phyloP scores from a whole-genome alignment of 1,284 basidiomycete species.

The Leccinum holopus region DNA sequence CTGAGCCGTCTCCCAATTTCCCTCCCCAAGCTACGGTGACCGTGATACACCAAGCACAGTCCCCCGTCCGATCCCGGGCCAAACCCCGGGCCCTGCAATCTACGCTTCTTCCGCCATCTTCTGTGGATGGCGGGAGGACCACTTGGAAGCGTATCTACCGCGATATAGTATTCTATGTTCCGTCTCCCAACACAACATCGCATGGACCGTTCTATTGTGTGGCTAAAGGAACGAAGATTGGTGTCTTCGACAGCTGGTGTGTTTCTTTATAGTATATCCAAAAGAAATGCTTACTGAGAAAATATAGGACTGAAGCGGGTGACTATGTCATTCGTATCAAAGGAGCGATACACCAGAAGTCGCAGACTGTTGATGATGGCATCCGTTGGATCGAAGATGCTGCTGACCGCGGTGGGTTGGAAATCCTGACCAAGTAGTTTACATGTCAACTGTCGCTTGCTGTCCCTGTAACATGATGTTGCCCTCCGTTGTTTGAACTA shows the following conservation, averaged over 20 bases:
- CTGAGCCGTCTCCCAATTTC: too few relatives aligned
- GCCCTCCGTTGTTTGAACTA: too few relatives aligned
- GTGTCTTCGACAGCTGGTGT: background rate
- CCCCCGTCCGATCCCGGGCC: too few relatives aligned
- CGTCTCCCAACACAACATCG: background rate
- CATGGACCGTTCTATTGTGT: background rate
- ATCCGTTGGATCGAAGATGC: background rate
- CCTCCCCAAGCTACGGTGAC: too few relatives aligned
- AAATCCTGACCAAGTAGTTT: background rate
- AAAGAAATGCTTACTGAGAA: background rate
- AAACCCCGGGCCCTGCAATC: background rate
- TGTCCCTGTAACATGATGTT: too few relatives aligned
- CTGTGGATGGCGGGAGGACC: background rate
- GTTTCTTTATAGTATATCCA: background rate
- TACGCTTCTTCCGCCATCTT: background rate
- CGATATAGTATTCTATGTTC: background rate
- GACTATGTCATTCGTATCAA: background rate
- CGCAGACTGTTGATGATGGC: background rate
- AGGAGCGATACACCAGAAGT: background rate
- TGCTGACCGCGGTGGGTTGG: background rate
- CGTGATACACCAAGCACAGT: too few relatives aligned
- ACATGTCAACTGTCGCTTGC: too few relatives aligned
- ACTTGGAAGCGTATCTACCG: background rate
- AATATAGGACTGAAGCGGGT: background rate
- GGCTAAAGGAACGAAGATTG: background rate